These are phyloP conservation scores for Trichoderma citrinoviride DNA, from an alignment of 2,329 filamentous ascomycete genomes.

Conservation along the genomic window DNA sequence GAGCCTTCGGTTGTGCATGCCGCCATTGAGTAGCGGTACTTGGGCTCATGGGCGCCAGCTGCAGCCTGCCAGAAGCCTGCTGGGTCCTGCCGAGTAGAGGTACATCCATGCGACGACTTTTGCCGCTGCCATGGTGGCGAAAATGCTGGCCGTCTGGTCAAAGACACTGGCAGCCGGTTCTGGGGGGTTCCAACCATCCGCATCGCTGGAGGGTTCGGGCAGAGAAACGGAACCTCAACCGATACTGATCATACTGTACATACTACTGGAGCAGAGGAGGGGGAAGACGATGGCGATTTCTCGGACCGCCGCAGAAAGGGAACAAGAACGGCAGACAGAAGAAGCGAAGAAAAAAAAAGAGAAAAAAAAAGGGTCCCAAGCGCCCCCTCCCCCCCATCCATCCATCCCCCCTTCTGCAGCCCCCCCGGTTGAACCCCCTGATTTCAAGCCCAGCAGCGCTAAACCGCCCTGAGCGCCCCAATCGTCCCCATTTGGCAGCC, in stretches of 20 bases:
- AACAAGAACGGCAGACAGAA: not conserved
- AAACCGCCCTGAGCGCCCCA: conserved; percentile 8
- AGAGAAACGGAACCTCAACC: no score
- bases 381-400: not conserved
- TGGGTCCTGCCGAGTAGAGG: not conserved
- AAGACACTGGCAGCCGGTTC: not conserved
- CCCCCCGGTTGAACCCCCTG: conserved; percentile 15
- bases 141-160: not conserved
- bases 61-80: not conserved
- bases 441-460: conserved; percentile 16
- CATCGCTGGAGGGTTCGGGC: not conserved
- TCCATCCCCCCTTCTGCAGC: conserved; percentile 8
- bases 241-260: no score
- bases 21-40: conserved; percentile 4
- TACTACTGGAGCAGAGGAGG: not conserved
- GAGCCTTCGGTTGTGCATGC: not conserved
- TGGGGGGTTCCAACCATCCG: not conserved
- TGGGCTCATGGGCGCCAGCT: not conserved
- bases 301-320: not conserved
- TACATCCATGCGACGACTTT: not conserved
- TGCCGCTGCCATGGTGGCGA: conserved; percentile 12
- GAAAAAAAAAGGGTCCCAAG: conserved; percentile 10
- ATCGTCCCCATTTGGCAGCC: conserved; percentile 17
- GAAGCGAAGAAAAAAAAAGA: not conserved
- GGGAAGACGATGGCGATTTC: not conserved